Base-by-base conservation (phyloP, 2,329 filamentous ascomycete genomes). In the Sclerotiophoma versabilis region DNA sequence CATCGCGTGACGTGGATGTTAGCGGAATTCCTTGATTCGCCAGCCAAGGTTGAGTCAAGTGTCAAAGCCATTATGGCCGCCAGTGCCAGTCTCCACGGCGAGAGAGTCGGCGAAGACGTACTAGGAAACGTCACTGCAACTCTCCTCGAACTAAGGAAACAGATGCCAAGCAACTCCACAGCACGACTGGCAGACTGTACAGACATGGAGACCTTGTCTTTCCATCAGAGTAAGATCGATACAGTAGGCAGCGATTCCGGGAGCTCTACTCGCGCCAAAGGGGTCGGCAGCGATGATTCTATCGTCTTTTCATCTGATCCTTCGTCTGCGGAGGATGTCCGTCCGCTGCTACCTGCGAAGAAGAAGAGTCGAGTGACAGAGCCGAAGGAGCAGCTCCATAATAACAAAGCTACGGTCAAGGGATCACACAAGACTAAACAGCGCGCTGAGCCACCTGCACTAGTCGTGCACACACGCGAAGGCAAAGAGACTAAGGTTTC, bases 1-100 rank as follows among this genome's bases (percentile, higher is more conserved):
- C 55, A 61, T 29, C 62, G 58, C 0, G 19, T 69, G 1, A 37
- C 43, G 1, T 57, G 54, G 46, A 63, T 72, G 59, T 29, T 70
- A 1, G 60, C 64, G 3, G 43, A 52, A 3, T 53, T 64, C 15
- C 41, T 71, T 4, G 63, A 68, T 19, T 59, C 54, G 0, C 39
- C 60, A 0, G 25, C 37, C 5, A 66, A 62, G 17, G 14, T 67
- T 6, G 46, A 66, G 9, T 26, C 27, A 2, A 58, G 43, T 1
- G 27, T 71, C 10, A 25, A 42, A 7, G 54, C 58, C 4, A 23
- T 62, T 1, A 29, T 64, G 4, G 41, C 36, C 5, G 58, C 61
- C 0, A 60, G 47, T 15, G 37, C 56, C 10, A 41, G 22, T 8
- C 45, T 64, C 1, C 58, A 69, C 26, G 57, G 59, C 1, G 30